A percentile compares a stretch with the other conserved stretches of the same genome.
Conservation (phyloP, 331 rosid genomes). For the Arachis monticola region DNA sequence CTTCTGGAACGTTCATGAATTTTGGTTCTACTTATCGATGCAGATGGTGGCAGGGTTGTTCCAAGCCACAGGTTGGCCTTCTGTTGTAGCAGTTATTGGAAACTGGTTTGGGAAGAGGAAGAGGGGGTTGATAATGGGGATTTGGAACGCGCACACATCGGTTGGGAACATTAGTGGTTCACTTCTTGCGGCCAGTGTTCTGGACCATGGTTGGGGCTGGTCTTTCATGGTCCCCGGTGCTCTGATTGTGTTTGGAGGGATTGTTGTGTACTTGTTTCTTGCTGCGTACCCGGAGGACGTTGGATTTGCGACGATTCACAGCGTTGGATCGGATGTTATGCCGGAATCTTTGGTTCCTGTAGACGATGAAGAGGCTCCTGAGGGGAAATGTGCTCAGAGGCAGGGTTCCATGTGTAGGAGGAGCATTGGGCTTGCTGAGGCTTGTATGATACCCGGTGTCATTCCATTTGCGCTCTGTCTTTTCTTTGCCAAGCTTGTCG, state of each 20-base stretch:
- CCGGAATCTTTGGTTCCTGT: constrained; percentile 18
- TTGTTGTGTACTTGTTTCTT: constrained; percentile 63
- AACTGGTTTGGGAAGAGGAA: constrained; percentile 88
- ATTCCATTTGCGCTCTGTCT: constrained; percentile 80
- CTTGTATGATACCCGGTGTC: constrained; percentile 81
- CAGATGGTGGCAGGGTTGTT: constrained; percentile 84
- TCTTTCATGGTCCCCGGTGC: constrained; percentile 65
- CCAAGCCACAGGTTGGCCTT: constrained; percentile 93
- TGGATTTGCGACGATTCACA: constrained; percentile 40
- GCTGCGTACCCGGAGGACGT: constrained; percentile 83
- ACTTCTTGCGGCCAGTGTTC: constrained; percentile 74
- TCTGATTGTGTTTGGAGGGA: constrained; percentile 58
- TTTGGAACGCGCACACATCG: constrained; percentile 89
- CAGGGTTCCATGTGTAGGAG: constrained; percentile 46
- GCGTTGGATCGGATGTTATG: constrained; percentile 40
- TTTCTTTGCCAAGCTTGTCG: constrained; percentile 91
- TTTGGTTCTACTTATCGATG: constrained; percentile 63
- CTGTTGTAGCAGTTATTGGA: constrained; percentile 85
- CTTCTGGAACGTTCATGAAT: constrained; percentile 64
- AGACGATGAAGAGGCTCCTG: constrained; percentile 48
- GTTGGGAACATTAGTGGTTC: constrained; percentile 82
- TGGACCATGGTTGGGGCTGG: constrained; percentile 92
- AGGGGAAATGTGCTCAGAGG: background rate
- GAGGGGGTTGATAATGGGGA: constrained; percentile 82
- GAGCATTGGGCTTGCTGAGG: constrained; percentile 69